Evolutionary conservation across 1,284 basidiomycete genomes (phyloP), one percentile per base, ranked within the genome.

Genomic region (Heterobasidion annosum): DNA sequence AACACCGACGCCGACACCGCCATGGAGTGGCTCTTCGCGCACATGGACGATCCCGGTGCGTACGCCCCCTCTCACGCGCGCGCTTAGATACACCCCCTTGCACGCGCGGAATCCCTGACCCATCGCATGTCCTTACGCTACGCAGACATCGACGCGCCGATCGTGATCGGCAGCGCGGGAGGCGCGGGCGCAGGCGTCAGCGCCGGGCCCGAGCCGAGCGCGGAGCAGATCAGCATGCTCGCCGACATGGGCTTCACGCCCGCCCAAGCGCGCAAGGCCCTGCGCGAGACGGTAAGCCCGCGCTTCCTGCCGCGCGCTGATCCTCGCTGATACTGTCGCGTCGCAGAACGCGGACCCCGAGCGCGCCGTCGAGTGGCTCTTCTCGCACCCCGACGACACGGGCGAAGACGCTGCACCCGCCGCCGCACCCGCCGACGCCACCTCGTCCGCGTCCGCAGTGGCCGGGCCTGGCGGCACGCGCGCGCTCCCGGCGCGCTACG

Each of bases 321-420:
- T 53, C 40, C 32, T 15, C 13, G 54, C 32, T 18, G 33, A 48
- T 44, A 18, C 16, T 44, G 19, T 40, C 51, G 42, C 48, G 13
- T 53, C 58, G 2, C 61, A 94, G 87, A 75, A 73, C 46, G 85
- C 85, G 16, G 81, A 93, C 63, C 69, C 83, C 0, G 94, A 96
- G 62, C 80, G 88, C 25, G 95, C 95, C 0, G 84, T 98, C 2
- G 95, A 97, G 60, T 99, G 96, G 96, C 73, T 98, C n/a, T 98
- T 99, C 72, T 92, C 82, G 58, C 91, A 99, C 64, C 89, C 94
- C 0, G 93, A 93, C 55, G 94, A 98, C 62, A 76, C 69, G 1
- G 93, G 93, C 18, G 84, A 90, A 63, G 83, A 85, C 15, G 62
- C 65, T 15, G 58, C 19, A 1, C 5, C 45, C 1, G 19, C 44